Evolutionary conservation across 331 rosid species (phyloP).

Genomic region (Quercus tomentella): DNA sequence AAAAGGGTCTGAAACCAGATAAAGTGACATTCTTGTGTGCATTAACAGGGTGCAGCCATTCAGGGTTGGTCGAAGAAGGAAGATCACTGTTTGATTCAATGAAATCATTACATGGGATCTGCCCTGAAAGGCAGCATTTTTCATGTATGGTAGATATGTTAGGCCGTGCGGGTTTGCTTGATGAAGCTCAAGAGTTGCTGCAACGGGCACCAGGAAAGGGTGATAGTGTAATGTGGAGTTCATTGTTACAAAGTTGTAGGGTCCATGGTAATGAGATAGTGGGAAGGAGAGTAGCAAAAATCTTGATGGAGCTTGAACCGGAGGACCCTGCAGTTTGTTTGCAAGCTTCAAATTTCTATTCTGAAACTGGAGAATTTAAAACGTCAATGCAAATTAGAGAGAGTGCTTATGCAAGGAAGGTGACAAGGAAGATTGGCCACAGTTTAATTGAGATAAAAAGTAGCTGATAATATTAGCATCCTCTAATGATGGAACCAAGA

Average conservation of each 20-base stretch:
- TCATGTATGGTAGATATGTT: conserved; percentile 86
- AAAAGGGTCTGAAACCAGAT: conserved; percentile 67
- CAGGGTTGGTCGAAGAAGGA: conserved; percentile 70
- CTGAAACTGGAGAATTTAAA: conserved; percentile 67
- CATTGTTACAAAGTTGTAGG: conserved; percentile 72
- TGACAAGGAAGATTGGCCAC: conserved; percentile 64
- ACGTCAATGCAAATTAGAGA: conserved; percentile 54
- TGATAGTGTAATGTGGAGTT: conserved; percentile 63
- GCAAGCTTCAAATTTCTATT: conserved; percentile 68
- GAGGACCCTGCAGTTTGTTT: conserved; percentile 63
- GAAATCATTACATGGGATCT: conserved; percentile 45
- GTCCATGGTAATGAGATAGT: conserved; percentile 54
- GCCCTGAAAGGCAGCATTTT: conserved; percentile 61
- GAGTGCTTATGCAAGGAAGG: conserved; percentile 55
- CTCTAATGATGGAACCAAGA: conserved; percentile 15
- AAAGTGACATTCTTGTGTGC: conserved; percentile 68
- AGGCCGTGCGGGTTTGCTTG: conserved; percentile 69
- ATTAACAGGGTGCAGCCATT: conserved; percentile 65
- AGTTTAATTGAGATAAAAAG: conserved; percentile 63
- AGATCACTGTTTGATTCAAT: conserved; percentile 53
- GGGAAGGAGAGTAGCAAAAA: conserved; percentile 56
- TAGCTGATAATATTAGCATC: conserved; percentile 18
- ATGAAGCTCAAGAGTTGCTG: conserved; percentile 69
- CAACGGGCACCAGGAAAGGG: conserved; percentile 34
- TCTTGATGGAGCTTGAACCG: conserved; percentile 49